Percentiles rank a stretch among this genome's conserved stretches.
These are phyloP conservation scores for Ormosia emarginata DNA, from an alignment of 306 rosid species.

Conservation along the genomic window DNA sequence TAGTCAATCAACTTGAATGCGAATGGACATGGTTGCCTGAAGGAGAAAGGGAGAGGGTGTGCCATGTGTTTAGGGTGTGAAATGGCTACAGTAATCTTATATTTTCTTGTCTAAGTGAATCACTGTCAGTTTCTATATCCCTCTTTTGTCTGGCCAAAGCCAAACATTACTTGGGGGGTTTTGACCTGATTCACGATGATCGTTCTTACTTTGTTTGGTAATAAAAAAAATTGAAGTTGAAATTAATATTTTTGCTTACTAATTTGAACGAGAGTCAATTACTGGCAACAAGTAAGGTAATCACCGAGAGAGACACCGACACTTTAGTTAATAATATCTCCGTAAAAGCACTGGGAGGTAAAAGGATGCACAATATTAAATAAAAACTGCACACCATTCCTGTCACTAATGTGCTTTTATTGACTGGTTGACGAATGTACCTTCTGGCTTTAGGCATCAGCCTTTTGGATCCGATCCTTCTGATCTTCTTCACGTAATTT, in stretches of 20 bases:
- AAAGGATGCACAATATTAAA: not conserved
- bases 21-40: too few relatives aligned
- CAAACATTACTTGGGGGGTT: conserved; percentile 24
- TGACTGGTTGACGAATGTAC: not conserved
- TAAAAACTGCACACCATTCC: not conserved
- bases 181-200: conserved; percentile 13
- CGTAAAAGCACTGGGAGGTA: not conserved
- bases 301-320: not conserved
- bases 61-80: not conserved
- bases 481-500: not conserved
- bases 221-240: not conserved
- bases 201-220: not conserved
- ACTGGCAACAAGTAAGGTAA: not conserved
- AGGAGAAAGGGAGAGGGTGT: not conserved
- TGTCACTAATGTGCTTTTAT: not conserved
- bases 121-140: not conserved
- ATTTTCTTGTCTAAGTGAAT: conserved; percentile 6
- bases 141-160: conserved; percentile 19
- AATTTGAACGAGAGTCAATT: not conserved
- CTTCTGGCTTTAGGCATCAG: not conserved
- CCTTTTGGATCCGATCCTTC: not conserved
- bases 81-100: not conserved
- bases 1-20: not conserved
- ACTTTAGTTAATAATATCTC: not conserved
- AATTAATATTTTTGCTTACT: not conserved